Evolutionary conservation across 2,329 filamentous ascomycete genomes (phyloP), one percentile per base, ranked within the genome.

Genomic region (Botryosphaeria dothidea): DNA sequence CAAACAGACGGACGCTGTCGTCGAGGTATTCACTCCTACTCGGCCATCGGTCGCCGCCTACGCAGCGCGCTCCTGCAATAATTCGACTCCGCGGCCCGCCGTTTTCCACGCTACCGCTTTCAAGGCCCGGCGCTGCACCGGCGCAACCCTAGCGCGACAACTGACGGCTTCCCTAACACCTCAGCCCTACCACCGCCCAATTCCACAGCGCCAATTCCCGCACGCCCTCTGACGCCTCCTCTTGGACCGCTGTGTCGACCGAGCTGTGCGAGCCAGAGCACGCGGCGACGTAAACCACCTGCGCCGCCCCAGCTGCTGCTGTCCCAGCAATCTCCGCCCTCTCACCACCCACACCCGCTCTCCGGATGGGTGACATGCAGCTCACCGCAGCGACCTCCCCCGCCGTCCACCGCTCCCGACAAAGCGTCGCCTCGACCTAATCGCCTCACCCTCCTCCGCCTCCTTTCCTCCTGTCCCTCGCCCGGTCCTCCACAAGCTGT

Each of bases 341-440:
- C 56, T 60, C 41, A 60, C 56, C 56, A 60, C 56, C 8, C 56
- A 60, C 38, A 38, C 61, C 46, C 51, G 49, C 61, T 46, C 56
- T 64, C 62, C 62, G 62, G 51, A 64, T 51, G 62, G 62, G 62
- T 64, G 62, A 57, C 62, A 64, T 64, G 62, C 51, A 45, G 51
- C 52, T 57, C 61, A 51, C 62, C 62, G 51, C 52, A 48, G 43
- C 49, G 45, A 49, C 51, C 29, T 38, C 31, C 51, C 62, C 48
- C 38, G 61, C 61, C 61, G 49, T 34, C 61, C 25, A 63, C 60
- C 19, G 46, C 49, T 49, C 25, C 61, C 19, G 19, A 25, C 38
- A 45, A 38, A 56, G 48, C 48, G 21, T 19, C 38, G 34, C 19
- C 21, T 45, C 51, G 23, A n/a, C 51, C 48, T 54, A n/a, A 29